These are phyloP conservation scores for Thelonectria olida DNA, from an alignment of 2,329 filamentous ascomycete species.

Conservation along the genomic window DNA sequence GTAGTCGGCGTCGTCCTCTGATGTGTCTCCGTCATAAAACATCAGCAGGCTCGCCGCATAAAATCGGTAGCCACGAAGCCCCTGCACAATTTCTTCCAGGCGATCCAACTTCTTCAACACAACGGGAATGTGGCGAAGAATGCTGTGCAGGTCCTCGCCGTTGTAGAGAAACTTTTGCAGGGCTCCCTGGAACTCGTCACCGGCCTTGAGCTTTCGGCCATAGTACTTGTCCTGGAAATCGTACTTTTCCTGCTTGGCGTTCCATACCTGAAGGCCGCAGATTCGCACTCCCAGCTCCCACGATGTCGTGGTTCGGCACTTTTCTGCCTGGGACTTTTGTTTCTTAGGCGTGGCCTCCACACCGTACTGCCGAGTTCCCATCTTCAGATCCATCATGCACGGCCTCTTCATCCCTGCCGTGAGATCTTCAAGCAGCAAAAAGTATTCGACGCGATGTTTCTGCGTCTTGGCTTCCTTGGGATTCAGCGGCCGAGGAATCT, in stretches of 20 bases:
- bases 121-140: conserved; percentile 86
- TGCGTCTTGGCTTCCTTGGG: conserved; percentile 79
- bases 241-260: conserved; percentile 82
- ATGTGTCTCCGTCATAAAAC: conserved; percentile 89
- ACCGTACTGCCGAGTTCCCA: conserved; percentile 97
- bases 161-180: conserved; percentile 92
- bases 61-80: conserved; percentile 86
- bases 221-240: conserved; percentile 99
- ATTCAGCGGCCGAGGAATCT: conserved; percentile 71
- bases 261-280: conserved; percentile 97
- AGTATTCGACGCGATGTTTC: conserved; percentile 82
- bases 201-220: conserved; percentile 86
- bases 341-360: conserved; percentile 93
- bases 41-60: conserved; percentile 95
- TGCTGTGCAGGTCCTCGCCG: conserved; percentile 81
- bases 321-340: conserved; percentile 88
- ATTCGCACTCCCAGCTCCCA: conserved; percentile 90
- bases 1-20: conserved; percentile 56
- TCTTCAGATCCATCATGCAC: conserved; percentile 97
- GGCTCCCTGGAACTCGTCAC: conserved; percentile 87
- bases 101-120: conserved; percentile 85
- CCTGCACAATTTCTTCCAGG: conserved; percentile 83
- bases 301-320: conserved; percentile 93
- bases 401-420: conserved; percentile 96
- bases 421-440: conserved; percentile 91